phyloP scores from a whole-genome alignment of 495 filamentous ascomycete genomes.

The Podospora comata region DNA sequence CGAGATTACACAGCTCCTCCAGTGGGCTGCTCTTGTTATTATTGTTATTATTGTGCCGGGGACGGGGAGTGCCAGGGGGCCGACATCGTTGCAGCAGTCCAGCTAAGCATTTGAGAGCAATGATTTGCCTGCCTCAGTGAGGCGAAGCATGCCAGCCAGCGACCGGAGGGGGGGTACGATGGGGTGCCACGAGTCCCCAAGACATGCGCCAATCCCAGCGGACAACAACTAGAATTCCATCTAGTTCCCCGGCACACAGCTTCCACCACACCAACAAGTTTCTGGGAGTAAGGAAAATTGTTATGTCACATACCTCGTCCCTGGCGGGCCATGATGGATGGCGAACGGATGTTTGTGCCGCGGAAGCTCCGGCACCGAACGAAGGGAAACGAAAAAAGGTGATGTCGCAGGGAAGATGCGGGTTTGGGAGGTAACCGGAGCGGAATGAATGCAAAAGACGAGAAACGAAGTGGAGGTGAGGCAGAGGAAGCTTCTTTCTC shows the following conservation, averaged over 20 bases:
- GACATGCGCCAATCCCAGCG: background rate
- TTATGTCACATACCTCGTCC: constrained; percentile 43
- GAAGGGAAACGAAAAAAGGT: background rate
- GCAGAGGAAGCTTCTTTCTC: background rate
- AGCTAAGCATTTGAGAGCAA: constrained; percentile 5
- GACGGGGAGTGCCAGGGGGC: constrained; percentile 2
- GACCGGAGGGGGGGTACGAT: background rate
- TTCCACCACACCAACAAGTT: background rate
- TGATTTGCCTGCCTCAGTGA: constrained; percentile 5
- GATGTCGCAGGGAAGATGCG: background rate
- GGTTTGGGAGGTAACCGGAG: background rate
- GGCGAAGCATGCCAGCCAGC: constrained; percentile 5
- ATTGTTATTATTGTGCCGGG: constrained; percentile 12
- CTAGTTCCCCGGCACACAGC: background rate
- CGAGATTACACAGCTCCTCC: constrained; percentile 9
- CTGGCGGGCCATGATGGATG: constrained; percentile 40
- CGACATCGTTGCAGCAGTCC: background rate
- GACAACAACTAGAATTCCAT: background rate
- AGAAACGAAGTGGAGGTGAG: background rate
- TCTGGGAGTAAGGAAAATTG: background rate
- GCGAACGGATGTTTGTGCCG: background rate
- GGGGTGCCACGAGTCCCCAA: constrained; percentile 2
- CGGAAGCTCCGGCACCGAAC: background rate
- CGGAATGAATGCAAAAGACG: background rate
- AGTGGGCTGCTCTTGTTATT: constrained; percentile 11